Base-by-base conservation (phyloP, 139 green algal species). In the Chloropicon primus region DNA sequence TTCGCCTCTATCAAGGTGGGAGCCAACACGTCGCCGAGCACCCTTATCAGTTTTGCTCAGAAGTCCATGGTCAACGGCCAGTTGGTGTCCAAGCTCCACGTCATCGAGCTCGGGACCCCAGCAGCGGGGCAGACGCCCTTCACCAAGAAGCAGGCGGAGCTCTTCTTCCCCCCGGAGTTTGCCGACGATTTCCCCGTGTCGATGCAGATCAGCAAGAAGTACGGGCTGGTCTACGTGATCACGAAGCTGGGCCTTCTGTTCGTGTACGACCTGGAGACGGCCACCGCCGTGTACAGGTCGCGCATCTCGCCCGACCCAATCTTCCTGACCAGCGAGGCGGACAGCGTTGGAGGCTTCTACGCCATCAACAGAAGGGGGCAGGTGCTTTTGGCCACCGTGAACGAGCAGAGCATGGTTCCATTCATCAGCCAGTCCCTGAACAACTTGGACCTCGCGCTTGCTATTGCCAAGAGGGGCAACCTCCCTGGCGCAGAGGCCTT, bases 121-220 rank as follows among this genome's bases (percentile, higher is more conserved):
- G 21, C 24, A 71, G 76, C 54, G 5, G 86, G 83, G 72, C 73
- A 81, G 28, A 78, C 83, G 1, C 80, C 81, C 27, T 89, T 95
- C 80, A 72, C 72, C 21, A 96, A 96, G 87, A 90, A 91, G 83
- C 88, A 94, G 74, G 92, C 92, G 21, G 95, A 99, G 85, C 90
- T 99, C 5, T 99, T 99, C 82, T 99, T 99, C 84, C 95, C 95
- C 1, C 89, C 91, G 1, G 94, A 99, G 79, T 98, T 98, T 86
- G 89, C 89, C n/a, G 95, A 99, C 75, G 95, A 99, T 84, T 99
- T 99, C 78, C 95, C 95, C 1, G 95, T 99, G 26, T 93, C 92
- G 22, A 94, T 99, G 88, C 93, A 97, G 82, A 62, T 62, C 41
- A 90, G 83, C 41, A 78, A 86, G 29, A 94, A 94, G 80, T 96